Evolutionary conservation across 2,329 filamentous ascomycete species (phyloP).

Genomic region (Zymoseptoria pseudotritici): DNA sequence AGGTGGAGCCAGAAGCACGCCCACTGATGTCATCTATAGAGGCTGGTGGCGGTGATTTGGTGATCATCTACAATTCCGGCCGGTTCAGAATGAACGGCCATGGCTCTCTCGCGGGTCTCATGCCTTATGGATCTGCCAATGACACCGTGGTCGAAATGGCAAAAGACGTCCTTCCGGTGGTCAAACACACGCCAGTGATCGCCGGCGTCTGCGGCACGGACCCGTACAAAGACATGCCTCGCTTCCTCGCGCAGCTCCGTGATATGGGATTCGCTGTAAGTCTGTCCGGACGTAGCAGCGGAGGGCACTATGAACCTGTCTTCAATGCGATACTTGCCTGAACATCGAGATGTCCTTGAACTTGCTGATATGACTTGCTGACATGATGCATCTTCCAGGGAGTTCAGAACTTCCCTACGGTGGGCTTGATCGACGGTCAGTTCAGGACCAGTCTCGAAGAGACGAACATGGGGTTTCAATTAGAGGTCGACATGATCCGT

Average conservation of each 20-base stretch:
- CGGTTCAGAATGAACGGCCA: conserved; percentile 66
- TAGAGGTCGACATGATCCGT: conserved; percentile 60
- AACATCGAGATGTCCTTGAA: too few species aligned
- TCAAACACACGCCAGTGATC: conserved; percentile 57
- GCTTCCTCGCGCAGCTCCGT: conserved; percentile 54
- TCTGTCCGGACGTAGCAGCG: too few species aligned
- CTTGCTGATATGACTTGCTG: not conserved
- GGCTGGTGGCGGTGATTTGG: conserved; percentile 59
- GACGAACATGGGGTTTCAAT: conserved; percentile 61
- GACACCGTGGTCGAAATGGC: conserved; percentile 64
- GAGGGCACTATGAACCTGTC: too few species aligned
- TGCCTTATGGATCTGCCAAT: conserved; percentile 66
- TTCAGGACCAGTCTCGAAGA: conserved; percentile 64
- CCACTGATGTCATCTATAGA: conserved; percentile 40
- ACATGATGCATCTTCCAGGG: not conserved
- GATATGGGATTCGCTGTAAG: conserved; percentile 51
- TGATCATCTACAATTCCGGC: conserved; percentile 66
- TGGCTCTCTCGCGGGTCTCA: conserved; percentile 60
- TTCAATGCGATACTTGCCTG: too few species aligned
- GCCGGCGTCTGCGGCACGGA: conserved; percentile 66
- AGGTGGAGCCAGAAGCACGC: too few species aligned
- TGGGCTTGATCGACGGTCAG: conserved; percentile 61
- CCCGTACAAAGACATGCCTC: conserved; percentile 56
- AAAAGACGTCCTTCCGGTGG: conserved; percentile 58
- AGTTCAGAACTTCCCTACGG: conserved; percentile 67